A percentile compares a stretch with the other conserved stretches of the same genome.
Conservation (phyloP, 805 yeast genomes). For the Saccharomycopsis selenospora region DNA sequence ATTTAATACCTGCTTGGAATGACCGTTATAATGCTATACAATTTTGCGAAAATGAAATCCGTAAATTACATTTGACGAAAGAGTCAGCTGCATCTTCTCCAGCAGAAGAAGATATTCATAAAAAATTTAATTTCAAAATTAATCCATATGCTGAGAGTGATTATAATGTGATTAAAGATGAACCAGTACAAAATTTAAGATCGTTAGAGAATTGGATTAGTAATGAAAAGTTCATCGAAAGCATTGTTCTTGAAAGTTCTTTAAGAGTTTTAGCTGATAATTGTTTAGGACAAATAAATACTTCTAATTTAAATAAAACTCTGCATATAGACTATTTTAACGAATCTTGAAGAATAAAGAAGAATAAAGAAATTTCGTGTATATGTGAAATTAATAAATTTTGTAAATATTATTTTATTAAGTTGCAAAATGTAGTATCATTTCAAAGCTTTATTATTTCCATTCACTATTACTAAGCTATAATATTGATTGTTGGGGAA, state of each 20-base stretch:
- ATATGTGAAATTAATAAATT: no score
- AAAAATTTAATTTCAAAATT: conserved; percentile 9
- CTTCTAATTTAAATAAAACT: background rate
- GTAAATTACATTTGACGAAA: background rate
- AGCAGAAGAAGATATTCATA: background rate
- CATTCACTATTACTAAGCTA: no score
- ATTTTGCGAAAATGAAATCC: conserved; percentile 5
- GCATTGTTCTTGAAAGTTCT: conserved; percentile 11
- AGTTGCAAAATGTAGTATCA: no score
- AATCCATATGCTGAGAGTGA: conserved; percentile 18
- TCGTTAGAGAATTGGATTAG: conserved; percentile 10
- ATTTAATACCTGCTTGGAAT: conserved; percentile 29
- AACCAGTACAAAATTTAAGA: background rate
- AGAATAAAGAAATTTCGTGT: no score
- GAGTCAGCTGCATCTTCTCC: background rate
- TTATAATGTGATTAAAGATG: background rate
- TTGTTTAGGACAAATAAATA: conserved; percentile 4
- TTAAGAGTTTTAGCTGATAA: conserved; percentile 7
- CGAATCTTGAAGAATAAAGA: background rate
- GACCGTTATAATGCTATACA: conserved; percentile 21
- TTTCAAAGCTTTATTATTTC: no score
- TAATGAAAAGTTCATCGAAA: conserved; percentile 13
- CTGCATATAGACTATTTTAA: background rate
- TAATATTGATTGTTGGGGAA: no score
- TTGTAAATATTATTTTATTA: no score